Conservation (phyloP, 2,329 filamentous ascomycete genomes). For the Ceratocystis lukuohia region DNA sequence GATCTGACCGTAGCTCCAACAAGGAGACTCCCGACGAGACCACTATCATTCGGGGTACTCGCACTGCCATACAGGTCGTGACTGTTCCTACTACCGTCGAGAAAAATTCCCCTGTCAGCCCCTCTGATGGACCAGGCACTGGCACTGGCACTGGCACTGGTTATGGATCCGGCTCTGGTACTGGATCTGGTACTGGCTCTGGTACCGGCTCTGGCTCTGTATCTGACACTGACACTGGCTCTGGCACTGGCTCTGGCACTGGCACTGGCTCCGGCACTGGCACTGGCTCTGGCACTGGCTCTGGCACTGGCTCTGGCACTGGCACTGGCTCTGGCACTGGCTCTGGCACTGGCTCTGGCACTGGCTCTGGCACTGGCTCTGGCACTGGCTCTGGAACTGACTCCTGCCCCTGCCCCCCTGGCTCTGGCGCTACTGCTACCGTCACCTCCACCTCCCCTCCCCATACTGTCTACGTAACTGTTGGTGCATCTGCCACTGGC, state of each 20-base stretch:
- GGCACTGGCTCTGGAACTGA: too few species aligned
- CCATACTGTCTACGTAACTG: slow-evolving; percentile 24
- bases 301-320: not conserved
- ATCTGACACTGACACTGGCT: too few species aligned
- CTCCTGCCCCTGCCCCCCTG: slow-evolving; percentile 9
- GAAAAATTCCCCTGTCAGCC: slow-evolving; percentile 26
- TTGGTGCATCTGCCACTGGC: slow-evolving; percentile 19
- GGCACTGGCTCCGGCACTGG: slow-evolving; percentile 19
- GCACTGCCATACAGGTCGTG: slow-evolving; percentile 29
- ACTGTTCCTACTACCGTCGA: slow-evolving; percentile 25
- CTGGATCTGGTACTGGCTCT: not conserved
- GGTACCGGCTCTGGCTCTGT: too few species aligned
- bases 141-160: slow-evolving; percentile 25
- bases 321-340: slow-evolving; percentile 21
- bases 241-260: slow-evolving; percentile 25
- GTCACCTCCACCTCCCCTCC: slow-evolving; percentile 22
- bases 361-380: too few species aligned
- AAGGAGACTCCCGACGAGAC: slow-evolving; percentile 25
- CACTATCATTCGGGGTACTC: slow-evolving; percentile 29
- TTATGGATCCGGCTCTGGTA: not conserved
- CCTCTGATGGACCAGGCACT: slow-evolving; percentile 15
- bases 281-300: slow-evolving; percentile 14
- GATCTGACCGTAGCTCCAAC: slow-evolving; percentile 23
- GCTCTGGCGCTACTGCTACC: slow-evolving; percentile 9
- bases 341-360: slow-evolving; percentile 24